Evolutionary conservation across 768 basidiomycete species (phyloP), one percentile per base, ranked within the genome.

Genomic region (Boletus edulis): DNA sequence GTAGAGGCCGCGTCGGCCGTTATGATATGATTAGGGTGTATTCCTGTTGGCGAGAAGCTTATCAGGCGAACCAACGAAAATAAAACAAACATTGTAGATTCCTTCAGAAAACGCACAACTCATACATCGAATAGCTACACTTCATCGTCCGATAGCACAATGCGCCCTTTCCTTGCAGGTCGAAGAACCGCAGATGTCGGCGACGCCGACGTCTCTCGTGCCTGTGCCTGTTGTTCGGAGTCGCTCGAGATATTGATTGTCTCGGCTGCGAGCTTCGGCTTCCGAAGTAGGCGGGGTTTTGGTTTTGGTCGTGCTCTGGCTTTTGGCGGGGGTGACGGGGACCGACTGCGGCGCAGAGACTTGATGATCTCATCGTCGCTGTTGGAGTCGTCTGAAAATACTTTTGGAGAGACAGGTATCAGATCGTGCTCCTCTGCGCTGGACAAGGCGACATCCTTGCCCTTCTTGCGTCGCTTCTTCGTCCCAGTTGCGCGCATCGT

Each of bases 401-500:
- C 52, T 38, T 50, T 58, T 14, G 11, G 5, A 27, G 44, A 42
- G 49, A 54, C 62, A 22, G 14, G 54, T 64, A 14, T 55, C 57
- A 38, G 60, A 43, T 51, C 62, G 20, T 50, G 69, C 29, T 42
- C 69, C 62, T 77, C 60, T 35, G 43, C 45, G 27, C 78, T 71
- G 75, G 71, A 77, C 69, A 49, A 77, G 66, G 66, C 81, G 73
- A 62, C 78, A 76, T 61, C 81, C 71, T 45, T 78, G 7, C 49
- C 72, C 52, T 70, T 73, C 50, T 68, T 75, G 52, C 73, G 79
- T 70, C 89, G 84, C 81, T 78, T 82, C 73, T 81, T 82, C 38
- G 78, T 81, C 39, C 80, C 82, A 24, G 66, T 69, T 13, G 77
- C 75, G 5, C 70, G 73, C 72, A 83, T 81, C 52, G 78, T 67